Evolutionary conservation across 2,329 filamentous ascomycete species (phyloP).

Genomic region (Cucurbitaria berberidis): DNA sequence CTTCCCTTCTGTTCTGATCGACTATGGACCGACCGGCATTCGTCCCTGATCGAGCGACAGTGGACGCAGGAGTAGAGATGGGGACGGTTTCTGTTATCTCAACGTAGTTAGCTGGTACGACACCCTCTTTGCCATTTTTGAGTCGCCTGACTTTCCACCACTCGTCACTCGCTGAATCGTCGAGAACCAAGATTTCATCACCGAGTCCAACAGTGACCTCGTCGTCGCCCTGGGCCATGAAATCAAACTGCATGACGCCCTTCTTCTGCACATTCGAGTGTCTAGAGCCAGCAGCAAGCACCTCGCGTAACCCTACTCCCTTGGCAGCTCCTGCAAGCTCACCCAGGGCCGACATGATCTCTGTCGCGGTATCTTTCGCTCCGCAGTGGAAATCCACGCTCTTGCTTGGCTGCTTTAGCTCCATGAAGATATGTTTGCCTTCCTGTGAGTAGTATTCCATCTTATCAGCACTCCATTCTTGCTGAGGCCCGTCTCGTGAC

Average conservation of each 20-base stretch:
- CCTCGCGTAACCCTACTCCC: conserved; percentile 83
- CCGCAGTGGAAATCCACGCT: conserved; percentile 97
- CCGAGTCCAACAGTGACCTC: conserved; percentile 90
- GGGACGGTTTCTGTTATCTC: conserved; percentile 77
- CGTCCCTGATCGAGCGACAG: conserved; percentile 59
- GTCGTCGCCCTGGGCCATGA: conserved; percentile 94
- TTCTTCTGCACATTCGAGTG: conserved; percentile 70
- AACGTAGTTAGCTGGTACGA: conserved; percentile 95
- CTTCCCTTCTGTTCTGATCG: conserved; percentile 79
- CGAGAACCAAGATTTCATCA: conserved; percentile 88
- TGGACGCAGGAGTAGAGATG: conserved; percentile 56
- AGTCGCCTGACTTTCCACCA: conserved; percentile 96
- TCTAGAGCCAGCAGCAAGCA: conserved; percentile 79
- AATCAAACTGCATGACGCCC: conserved; percentile 89
- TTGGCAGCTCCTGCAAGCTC: conserved; percentile 86
- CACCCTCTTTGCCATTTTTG: conserved; percentile 92
- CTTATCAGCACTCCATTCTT: conserved; percentile 93
- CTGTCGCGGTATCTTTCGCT: conserved; percentile 93
- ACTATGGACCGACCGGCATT: conserved; percentile 71
- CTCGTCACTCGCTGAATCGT: conserved; percentile 91
- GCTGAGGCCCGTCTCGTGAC: conserved; percentile 78
- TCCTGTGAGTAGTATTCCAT: conserved; percentile 98
- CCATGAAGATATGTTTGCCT: conserved; percentile 96
- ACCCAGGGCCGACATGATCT: conserved; percentile 86
- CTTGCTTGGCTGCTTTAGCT: conserved; percentile 89